phyloP scores from a whole-genome alignment of 306 rosid genomes.

The Chamaecrista fasciculata region DNA sequence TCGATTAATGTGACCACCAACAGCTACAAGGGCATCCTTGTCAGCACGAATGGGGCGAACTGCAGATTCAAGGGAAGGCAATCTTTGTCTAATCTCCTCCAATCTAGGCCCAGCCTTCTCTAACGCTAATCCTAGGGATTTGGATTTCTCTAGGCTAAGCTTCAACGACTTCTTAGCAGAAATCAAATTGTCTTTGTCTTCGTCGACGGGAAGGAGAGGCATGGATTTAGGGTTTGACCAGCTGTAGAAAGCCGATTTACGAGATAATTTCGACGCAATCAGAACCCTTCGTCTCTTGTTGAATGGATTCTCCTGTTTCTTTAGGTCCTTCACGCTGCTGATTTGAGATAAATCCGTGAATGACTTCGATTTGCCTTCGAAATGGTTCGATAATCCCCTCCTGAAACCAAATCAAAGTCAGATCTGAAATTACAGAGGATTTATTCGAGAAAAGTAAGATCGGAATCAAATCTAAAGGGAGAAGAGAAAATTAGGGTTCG shows the following conservation, averaged over 20 bases:
- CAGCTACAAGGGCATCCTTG: conserved; percentile 80
- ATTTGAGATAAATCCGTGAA: conserved; percentile 68
- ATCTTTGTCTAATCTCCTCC: conserved; percentile 66
- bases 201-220: conserved; percentile 82
- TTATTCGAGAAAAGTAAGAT: too few relatives aligned
- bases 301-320: conserved; percentile 72
- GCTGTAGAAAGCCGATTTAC: conserved; percentile 59
- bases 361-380: conserved; percentile 87
- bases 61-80: conserved; percentile 76
- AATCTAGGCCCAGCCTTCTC: conserved; percentile 79
- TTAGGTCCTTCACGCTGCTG: conserved; percentile 46
- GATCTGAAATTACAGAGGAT: background rate
- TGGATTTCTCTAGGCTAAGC: conserved; percentile 79
- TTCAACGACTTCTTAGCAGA: conserved; percentile 75
- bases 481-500: background rate
- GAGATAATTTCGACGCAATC: conserved; percentile 66
- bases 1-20: conserved; percentile 92
- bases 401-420: conserved; percentile 29
- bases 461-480: background rate
- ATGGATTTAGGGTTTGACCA: conserved; percentile 78
- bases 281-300: conserved; percentile 77
- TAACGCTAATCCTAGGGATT: conserved; percentile 61
- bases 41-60: conserved; percentile 92
- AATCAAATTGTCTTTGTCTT: conserved; percentile 60
- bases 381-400: conserved; percentile 81